Evolutionary conservation across 805 yeast species (phyloP).

Genomic region (Wickerhamomyces ciferrii): DNA sequence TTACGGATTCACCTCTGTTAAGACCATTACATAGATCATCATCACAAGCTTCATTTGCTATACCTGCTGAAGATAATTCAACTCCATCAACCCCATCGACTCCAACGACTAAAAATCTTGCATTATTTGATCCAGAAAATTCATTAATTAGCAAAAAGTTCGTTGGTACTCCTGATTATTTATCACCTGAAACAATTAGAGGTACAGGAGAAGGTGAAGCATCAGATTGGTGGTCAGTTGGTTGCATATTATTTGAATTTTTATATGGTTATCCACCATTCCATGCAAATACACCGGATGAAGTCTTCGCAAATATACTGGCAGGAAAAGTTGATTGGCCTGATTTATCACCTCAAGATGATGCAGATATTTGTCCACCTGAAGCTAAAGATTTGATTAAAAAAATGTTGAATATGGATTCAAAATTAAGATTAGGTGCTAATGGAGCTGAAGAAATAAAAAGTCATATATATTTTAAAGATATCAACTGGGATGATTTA

Average conservation of each 20-base stretch:
- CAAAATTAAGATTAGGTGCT: slow-evolving; percentile 66
- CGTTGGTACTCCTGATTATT: slow-evolving; percentile 96
- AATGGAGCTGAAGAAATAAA: slow-evolving; percentile 77
- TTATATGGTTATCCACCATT: slow-evolving; percentile 94
- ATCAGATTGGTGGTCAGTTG: slow-evolving; percentile 99
- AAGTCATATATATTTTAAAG: slow-evolving; percentile 70
- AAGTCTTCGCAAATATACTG: slow-evolving; percentile 78
- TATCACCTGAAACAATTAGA: slow-evolving; percentile 92
- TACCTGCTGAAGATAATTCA: slow-evolving; percentile 42
- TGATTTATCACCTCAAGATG: slow-evolving; percentile 43
- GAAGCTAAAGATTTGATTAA: slow-evolving; percentile 72
- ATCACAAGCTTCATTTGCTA: slow-evolving; percentile 53
- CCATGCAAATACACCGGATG: slow-evolving; percentile 73
- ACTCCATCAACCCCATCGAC: slow-evolving; percentile 7
- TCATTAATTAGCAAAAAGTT: slow-evolving; percentile 54
- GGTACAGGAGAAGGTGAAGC: slow-evolving; percentile 80
- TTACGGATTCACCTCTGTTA: slow-evolving; percentile 40
- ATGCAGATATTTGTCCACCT: slow-evolving; percentile 50
- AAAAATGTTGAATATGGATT: slow-evolving; percentile 58
- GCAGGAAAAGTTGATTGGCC: slow-evolving; percentile 85
- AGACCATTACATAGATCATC: slow-evolving; percentile 43
- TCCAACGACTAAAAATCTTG: slow-evolving; percentile 34
- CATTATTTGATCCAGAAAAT: slow-evolving; percentile 71
- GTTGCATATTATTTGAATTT: slow-evolving; percentile 91
- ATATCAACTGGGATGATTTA: slow-evolving; percentile 68